Evolutionary conservation across 2,329 filamentous ascomycete genomes (phyloP).

Genomic region (Fusarium sp.): DNA sequence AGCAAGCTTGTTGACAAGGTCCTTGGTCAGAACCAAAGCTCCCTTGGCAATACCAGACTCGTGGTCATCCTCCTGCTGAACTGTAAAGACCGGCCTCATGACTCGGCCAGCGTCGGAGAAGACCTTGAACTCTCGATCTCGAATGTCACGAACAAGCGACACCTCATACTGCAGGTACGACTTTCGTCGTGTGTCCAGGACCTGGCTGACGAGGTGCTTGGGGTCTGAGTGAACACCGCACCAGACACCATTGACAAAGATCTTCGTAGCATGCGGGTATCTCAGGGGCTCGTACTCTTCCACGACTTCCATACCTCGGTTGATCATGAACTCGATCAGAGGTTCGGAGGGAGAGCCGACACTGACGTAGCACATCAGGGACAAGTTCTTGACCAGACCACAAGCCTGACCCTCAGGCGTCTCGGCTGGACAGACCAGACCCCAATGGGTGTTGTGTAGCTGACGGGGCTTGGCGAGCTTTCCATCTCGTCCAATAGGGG

Average conservation of each 20-base stretch:
- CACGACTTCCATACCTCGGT: constrained; percentile 93
- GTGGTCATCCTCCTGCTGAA: constrained; percentile 85
- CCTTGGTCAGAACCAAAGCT: constrained; percentile 83
- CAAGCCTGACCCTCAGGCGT: constrained; percentile 99
- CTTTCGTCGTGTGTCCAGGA: constrained; percentile 81
- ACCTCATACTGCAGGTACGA: constrained; percentile 92
- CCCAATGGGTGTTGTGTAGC: constrained; percentile 95
- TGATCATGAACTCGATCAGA: constrained; percentile 87
- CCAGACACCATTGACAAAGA: constrained; percentile 99
- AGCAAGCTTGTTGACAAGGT: constrained; percentile 80
- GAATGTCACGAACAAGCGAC: constrained; percentile 93
- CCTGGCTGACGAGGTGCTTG: constrained; percentile 82
- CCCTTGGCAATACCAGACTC: constrained; percentile 72
- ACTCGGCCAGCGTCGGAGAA: constrained; percentile 97
- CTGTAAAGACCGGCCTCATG: constrained; percentile 91
- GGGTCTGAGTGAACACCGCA: constrained; percentile 94
- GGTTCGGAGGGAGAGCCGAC: constrained; percentile 93
- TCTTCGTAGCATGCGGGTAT: constrained; percentile 93
- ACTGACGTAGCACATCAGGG: constrained; percentile 98
- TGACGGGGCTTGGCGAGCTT: constrained; percentile 98
- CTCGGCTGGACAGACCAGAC: constrained; percentile 96
- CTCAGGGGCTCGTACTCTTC: constrained; percentile 92
- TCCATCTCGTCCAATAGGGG: constrained; percentile 93
- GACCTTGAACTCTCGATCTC: constrained; percentile 97
- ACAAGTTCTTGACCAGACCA: constrained; percentile 97